Conservation (phyloP, 2,329 filamentous ascomycete species). For the Aspergillus sp. region DNA sequence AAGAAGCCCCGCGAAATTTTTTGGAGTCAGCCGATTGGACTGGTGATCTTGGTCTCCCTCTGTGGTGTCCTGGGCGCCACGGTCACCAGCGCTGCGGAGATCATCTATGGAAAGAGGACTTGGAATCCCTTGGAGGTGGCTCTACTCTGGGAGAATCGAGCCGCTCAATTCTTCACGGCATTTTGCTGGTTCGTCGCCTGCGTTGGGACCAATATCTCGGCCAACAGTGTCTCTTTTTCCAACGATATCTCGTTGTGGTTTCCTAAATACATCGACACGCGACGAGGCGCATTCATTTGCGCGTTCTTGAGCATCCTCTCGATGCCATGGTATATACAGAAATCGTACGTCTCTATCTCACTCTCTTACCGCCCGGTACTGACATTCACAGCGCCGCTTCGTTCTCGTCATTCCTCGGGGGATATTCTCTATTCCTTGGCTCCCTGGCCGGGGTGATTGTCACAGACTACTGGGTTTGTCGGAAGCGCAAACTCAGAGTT, state of each 20-base stretch:
- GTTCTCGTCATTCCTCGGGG: conserved; percentile 12
- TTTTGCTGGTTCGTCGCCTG: conserved; percentile 9
- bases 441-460: conserved; percentile 8
- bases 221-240: conserved; percentile 10
- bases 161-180: conserved; percentile 12
- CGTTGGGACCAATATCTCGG: conserved; percentile 10
- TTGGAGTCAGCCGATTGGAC: conserved; percentile 8
- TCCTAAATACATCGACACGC: conserved; percentile 5
- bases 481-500: conserved; percentile 2
- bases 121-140: conserved; percentile 13
- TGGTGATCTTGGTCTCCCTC: conserved; percentile 9
- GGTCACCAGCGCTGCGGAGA: conserved; percentile 7
- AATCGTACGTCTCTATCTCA: not conserved
- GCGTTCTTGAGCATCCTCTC: conserved; percentile 5
- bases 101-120: conserved; percentile 11
- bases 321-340: conserved; percentile 14
- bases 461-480: conserved; percentile 11
- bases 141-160: conserved; percentile 9
- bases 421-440: conserved; percentile 12
- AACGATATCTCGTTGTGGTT: conserved; percentile 9
- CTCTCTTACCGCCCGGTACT: not conserved
- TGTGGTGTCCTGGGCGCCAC: conserved; percentile 12
- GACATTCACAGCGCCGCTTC: conserved; percentile 3
- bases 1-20: conserved; percentile 5
- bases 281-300: conserved; percentile 8